Percentiles rank a stretch among this genome's conserved stretches.
Conservation (phyloP, 495 filamentous ascomycete species). For the Xylaria flabelliformis region DNA sequence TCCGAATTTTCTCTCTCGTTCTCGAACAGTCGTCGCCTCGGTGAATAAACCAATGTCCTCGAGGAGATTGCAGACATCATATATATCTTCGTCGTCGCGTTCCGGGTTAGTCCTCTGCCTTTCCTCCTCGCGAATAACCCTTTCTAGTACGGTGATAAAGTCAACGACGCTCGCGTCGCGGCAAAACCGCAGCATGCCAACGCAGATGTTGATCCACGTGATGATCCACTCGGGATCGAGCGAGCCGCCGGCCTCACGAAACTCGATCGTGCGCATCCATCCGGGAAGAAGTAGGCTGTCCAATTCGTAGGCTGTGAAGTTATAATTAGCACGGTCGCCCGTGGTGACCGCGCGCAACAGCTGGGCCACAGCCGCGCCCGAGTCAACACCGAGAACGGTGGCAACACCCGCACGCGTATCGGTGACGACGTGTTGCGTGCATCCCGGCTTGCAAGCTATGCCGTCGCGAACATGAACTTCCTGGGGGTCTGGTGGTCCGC, state of each 20-base stretch:
- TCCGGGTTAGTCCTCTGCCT: background rate
- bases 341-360: background rate
- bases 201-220: constrained; percentile 41
- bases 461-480: background rate
- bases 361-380: constrained; percentile 18
- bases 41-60: constrained; percentile 33
- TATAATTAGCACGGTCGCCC: constrained; percentile 27
- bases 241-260: constrained; percentile 49
- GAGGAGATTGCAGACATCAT: constrained; percentile 38
- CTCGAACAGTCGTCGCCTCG: constrained; percentile 31
- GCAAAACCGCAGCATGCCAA: constrained; percentile 39
- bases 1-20: constrained; percentile 18
- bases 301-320: constrained; percentile 26
- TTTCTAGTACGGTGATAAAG: constrained; percentile 24
- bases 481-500: background rate
- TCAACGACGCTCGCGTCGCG: constrained; percentile 21
- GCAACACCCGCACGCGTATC: constrained; percentile 16
- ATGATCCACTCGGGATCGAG: constrained; percentile 40
- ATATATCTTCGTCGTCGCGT: constrained; percentile 14
- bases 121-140: constrained; percentile 27
- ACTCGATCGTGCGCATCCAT: constrained; percentile 46
- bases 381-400: constrained; percentile 17
- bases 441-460: background rate
- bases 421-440: background rate
- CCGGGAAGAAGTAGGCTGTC: background rate